Percentiles rank a stretch among this genome's conserved stretches.
Conservation (phyloP, 2,329 filamentous ascomycete genomes). For the Xylaria digitata region DNA sequence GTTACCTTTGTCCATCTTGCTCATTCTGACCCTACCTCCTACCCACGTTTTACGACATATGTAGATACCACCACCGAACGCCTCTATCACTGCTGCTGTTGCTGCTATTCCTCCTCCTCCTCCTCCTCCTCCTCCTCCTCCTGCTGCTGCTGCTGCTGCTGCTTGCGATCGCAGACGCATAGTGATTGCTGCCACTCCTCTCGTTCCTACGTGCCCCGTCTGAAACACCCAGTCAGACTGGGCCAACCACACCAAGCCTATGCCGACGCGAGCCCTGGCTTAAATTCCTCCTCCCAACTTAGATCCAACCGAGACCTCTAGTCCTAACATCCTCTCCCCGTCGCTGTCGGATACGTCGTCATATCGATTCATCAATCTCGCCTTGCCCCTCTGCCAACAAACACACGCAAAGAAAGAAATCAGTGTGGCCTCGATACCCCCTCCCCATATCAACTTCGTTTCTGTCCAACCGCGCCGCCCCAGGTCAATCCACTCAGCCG, state of each 20-base stretch:
- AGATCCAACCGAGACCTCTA: conserved; percentile 24
- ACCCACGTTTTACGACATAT: too few species aligned
- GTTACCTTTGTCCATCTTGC: conserved; percentile 9
- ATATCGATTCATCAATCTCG: conserved; percentile 5
- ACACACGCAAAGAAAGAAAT: conserved; percentile 2
- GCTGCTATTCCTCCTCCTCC: background rate
- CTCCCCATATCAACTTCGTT: background rate
- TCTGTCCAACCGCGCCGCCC: conserved; percentile 14
- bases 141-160: conserved; percentile 4
- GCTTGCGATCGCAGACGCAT: conserved; percentile 9
- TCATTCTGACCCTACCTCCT: background rate
- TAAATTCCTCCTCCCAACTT: conserved; percentile 23
- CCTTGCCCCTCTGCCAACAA: conserved; percentile 2
- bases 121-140: conserved; percentile 5
- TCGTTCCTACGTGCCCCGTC: conserved; percentile 32
- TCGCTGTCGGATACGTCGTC: conserved; percentile 9
- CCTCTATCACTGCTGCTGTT: background rate
- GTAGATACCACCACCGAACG: conserved; percentile 11
- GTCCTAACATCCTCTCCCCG: conserved; percentile 13
- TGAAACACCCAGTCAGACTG: conserved; percentile 34
- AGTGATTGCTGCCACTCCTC: conserved; percentile 21
- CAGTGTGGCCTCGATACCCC: background rate
- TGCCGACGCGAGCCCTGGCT: conserved; percentile 31
- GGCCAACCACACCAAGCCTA: conserved; percentile 23
- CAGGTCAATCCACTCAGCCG: conserved; percentile 8